Evolutionary conservation across 2,329 filamentous ascomycete species (phyloP), one percentile per base, ranked within the genome.

Genomic region (Stagonosporopsis rhizophila): DNA sequence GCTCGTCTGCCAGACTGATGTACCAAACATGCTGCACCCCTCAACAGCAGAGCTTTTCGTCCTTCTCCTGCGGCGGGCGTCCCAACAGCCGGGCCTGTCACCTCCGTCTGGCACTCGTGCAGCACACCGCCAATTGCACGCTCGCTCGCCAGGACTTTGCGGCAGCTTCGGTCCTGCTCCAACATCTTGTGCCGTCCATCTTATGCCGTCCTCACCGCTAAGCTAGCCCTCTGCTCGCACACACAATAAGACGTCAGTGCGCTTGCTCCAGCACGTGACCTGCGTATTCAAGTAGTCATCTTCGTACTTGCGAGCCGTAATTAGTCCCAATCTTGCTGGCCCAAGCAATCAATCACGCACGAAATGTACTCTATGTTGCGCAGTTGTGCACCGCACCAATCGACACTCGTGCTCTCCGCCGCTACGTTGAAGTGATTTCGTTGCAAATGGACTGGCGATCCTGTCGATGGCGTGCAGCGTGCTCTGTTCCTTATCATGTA

Each of bases 51-150:
- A 37, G 47, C 12, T 46, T 49, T 56, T 57, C 46, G 34, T 44
- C 25, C 35, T 48, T 44, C 44, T 58, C 52, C 50, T 51, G 48
- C 27, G 44, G 39, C 30, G 46, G 47, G 44, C 60, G 56, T 59
- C 53, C 55, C 64, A 59, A 64, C 59, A 64, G 47, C 53, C 50
- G 54, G 59, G 45, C 57, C 56, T 51, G 44, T 54, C 52, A 52
- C 52, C 46, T 44, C 20, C 28, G 51, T 30, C 53, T 45, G 32
- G 32, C 46, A 23, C 41, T 56, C 25, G 22, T 58, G 52, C 58
- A 51, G 28, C 61, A 60, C 62, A 67, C 64, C 64, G 64, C 64
- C 60, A 57, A 49, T 60, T 61, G 56, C 48, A 51, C 34, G 25
- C 56, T 51, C 30, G 39, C 37, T 30, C 32, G 19, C 23, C 25